These are phyloP conservation scores for Auriscalpium vulgare DNA, from an alignment of 768 basidiomycete genomes.

Conservation along the genomic window DNA sequence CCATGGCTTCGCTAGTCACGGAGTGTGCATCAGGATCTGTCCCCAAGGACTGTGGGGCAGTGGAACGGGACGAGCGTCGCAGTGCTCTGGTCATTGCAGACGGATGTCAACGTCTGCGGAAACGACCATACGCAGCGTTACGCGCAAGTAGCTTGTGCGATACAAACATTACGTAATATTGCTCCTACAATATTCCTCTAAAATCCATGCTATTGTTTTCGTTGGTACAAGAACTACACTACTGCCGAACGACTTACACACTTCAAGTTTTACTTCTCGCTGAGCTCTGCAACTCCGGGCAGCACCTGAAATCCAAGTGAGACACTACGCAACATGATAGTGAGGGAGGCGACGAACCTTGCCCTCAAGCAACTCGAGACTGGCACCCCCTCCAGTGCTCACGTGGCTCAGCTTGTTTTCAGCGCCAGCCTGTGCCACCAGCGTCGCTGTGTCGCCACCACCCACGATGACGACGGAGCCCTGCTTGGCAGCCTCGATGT, in stretches of 20 bases:
- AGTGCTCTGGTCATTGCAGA: not conserved
- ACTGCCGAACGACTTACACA: not conserved
- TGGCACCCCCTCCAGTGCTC: constrained; percentile 91
- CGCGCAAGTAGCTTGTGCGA: too few species aligned
- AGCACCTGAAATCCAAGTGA: constrained; percentile 45
- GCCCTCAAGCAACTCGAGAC: constrained; percentile 93
- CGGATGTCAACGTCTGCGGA: too few species aligned
- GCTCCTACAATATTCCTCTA: not conserved
- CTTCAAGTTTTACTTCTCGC: constrained; percentile 50
- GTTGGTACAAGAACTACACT: too few species aligned
- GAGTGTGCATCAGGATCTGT: not conserved
- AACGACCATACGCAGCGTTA: too few species aligned
- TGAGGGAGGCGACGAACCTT: constrained; percentile 50
- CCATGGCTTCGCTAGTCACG: not conserved
- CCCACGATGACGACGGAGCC: constrained; percentile 94
- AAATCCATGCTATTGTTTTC: not conserved
- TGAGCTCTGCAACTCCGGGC: constrained; percentile 88
- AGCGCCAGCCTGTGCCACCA: constrained; percentile 77
- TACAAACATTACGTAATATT: not conserved
- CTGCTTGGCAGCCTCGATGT: constrained; percentile 76
- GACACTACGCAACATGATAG: not conserved
- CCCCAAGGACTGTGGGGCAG: not conserved
- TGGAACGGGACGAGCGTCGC: not conserved
- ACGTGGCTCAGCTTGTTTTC: constrained; percentile 94
- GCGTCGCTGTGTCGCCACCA: constrained; percentile 93